Conservation (phyloP, 2,329 filamentous ascomycete genomes). For the Gnomoniopsis smithogilvyi region DNA sequence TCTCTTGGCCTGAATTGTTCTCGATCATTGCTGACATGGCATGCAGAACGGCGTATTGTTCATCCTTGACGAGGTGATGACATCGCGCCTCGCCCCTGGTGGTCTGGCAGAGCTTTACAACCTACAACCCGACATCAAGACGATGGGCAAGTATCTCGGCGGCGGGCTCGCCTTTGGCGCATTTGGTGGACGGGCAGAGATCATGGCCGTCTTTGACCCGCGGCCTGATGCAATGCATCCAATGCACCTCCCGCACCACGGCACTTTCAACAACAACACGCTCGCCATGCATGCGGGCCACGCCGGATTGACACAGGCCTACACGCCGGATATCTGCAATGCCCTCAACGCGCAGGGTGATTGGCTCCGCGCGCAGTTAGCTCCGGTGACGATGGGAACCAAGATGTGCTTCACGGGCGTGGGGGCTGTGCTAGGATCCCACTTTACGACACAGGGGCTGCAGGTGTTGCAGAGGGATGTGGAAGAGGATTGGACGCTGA, state of each 20-base stretch:
- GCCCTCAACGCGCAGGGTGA: conserved; percentile 31
- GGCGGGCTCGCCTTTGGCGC: conserved; percentile 58
- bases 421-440: conserved; percentile 34
- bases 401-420: conserved; percentile 35
- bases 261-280: conserved; percentile 67
- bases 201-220: conserved; percentile 16
- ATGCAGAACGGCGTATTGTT: conserved; percentile 50
- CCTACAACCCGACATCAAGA: conserved; percentile 54
- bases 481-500: conserved; percentile 19
- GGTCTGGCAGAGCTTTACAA: conserved; percentile 43
- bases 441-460: conserved; percentile 26
- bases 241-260: conserved; percentile 47
- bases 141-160: conserved; percentile 56
- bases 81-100: conserved; percentile 51
- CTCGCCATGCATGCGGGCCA: conserved; percentile 56
- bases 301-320: conserved; percentile 33
- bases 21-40: background rate
- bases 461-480: conserved; percentile 11
- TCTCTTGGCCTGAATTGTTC: background rate
- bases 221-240: background rate
- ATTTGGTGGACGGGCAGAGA: conserved; percentile 46
- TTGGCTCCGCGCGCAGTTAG: conserved; percentile 27
- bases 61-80: conserved; percentile 72
- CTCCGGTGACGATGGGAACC: conserved; percentile 30
- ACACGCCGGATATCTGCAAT: conserved; percentile 29